These are phyloP conservation scores for Grammothele lineata DNA, from an alignment of 768 basidiomycete species.

Conservation along the genomic window DNA sequence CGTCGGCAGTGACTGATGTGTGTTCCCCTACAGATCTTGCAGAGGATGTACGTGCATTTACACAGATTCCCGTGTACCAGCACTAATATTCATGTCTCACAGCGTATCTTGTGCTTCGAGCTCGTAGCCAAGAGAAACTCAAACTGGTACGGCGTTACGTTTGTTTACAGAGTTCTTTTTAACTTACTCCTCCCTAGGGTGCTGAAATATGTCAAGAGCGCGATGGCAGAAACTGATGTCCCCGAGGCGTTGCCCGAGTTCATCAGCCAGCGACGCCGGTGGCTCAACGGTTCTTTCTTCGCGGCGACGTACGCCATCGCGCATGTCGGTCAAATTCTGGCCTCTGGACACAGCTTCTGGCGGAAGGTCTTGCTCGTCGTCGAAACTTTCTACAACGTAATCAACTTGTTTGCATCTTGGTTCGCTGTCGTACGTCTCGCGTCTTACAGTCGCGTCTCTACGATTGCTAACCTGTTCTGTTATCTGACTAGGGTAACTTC, in stretches of 20 bases:
- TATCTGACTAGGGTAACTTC: constrained; percentile 71
- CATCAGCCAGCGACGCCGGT: constrained; percentile 86
- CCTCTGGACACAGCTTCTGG: constrained; percentile 73
- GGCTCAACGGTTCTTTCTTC: constrained; percentile 92
- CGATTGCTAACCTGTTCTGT: constrained; percentile 1
- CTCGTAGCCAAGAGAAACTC: constrained; percentile 73
- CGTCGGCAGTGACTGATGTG: background rate
- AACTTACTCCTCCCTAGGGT: constrained; percentile 50
- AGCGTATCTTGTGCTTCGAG: constrained; percentile 84
- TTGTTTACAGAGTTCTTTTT: constrained; percentile 11
- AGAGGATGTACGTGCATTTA: constrained; percentile 66
- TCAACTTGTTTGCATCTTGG: constrained; percentile 91
- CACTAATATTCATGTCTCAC: background rate
- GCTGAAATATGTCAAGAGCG: constrained; percentile 94
- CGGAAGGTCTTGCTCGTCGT: constrained; percentile 72
- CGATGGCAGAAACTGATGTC: constrained; percentile 91
- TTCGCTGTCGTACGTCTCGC: constrained; percentile 70
- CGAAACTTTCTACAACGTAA: constrained; percentile 83
- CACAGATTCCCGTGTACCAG: constrained; percentile 18
- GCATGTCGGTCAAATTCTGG: constrained; percentile 75
- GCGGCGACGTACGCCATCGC: constrained; percentile 92
- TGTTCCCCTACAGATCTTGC: constrained; percentile 63
- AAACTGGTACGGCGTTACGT: constrained; percentile 52
- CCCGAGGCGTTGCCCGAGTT: constrained; percentile 92
- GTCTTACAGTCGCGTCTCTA: too few species aligned